Evolutionary conservation across 805 yeast species (phyloP), one percentile per base, ranked within the genome.

Genomic region (Tetrapisispora phaffii): DNA sequence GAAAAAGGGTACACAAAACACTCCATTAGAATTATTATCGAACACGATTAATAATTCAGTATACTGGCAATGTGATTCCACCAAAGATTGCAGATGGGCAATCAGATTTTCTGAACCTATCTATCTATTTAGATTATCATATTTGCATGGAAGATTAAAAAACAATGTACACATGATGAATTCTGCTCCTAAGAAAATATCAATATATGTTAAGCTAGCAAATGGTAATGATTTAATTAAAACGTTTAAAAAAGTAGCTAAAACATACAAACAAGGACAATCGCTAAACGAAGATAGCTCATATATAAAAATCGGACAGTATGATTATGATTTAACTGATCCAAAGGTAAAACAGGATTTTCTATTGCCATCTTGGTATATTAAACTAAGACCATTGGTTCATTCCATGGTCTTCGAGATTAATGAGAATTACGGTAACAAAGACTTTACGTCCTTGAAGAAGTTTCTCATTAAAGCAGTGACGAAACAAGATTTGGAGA

Each of bases 401-500:
- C 62, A 63, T n/a, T 57, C 67, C 1, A 43, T 69, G 1, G 50
- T 63, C 1, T 52, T 68, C 22, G 51, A 54, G 19, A 53, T 65
- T 3, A 57, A 59, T 21, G 63, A 57, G 10, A 69, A 67, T 43
- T 60, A 67, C 44, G 72, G 72, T 6, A 65, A 66, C 42, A 47
- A 53, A n/a, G 50, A 60, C 16, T 68, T 56, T 41, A 66, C 68
- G 1, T 62, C 72, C 23, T 41, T 68, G 21, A 59, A 63, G 46
- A 71, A 68, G 46, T 67, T 69, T 35, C 54, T 62, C 5, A 54
- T 73, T 10, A 70, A 73, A 46, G 78, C 76, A 1, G 57, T 73
- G 13, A 66, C 71, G 0, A 55, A 57, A 34, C 58, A 62, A 32
- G 73, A 69, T 49, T 39, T 61, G 26, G 48, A 51, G 23, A 54